These are phyloP conservation scores for Saccharomyces pastorianus DNA, from an alignment of 1,139 yeast genomes.

Conservation along the genomic window DNA sequence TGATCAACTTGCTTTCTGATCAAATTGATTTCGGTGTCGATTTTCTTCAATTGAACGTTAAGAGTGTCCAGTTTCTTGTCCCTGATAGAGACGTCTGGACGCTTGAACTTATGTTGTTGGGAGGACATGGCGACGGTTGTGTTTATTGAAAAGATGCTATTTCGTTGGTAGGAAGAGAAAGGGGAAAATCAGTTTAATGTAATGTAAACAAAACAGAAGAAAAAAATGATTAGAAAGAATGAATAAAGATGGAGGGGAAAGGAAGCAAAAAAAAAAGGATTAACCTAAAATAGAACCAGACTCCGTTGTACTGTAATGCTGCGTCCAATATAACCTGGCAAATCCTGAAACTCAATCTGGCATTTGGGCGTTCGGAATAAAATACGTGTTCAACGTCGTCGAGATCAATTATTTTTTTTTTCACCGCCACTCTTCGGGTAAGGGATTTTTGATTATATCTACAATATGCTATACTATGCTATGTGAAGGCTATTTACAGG, in stretches of 20 bases:
- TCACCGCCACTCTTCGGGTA: not conserved
- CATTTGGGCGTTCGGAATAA: not conserved
- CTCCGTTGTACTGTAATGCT: not conserved
- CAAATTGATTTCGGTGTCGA: slow-evolving; percentile 41
- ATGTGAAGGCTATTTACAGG: not conserved
- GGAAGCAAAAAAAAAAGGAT: not conserved
- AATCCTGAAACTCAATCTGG: not conserved
- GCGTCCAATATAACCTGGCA: not conserved
- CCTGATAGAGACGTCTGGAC: slow-evolving; percentile 58
- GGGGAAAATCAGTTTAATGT: not conserved
- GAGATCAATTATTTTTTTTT: not conserved
- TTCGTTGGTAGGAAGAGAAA: not conserved
- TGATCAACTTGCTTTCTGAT: slow-evolving; percentile 32
- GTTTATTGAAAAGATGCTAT: not conserved
- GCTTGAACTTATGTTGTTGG: slow-evolving; percentile 37
- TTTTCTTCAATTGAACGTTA: slow-evolving; percentile 60
- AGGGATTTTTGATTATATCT: not conserved
- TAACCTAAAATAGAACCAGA: not conserved
- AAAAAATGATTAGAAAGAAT: not conserved
- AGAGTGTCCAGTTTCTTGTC: slow-evolving; percentile 54
- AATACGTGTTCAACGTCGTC: slow-evolving; percentile 1
- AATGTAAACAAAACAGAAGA: not conserved
- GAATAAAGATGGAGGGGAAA: not conserved
- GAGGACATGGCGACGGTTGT: slow-evolving; percentile 3
- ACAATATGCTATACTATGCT: not conserved